A percentile compares a stretch with the other conserved stretches of the same genome.
phyloP scores from a whole-genome alignment of 2,329 filamentous ascomycete genomes.

The Fusarium nygamai region DNA sequence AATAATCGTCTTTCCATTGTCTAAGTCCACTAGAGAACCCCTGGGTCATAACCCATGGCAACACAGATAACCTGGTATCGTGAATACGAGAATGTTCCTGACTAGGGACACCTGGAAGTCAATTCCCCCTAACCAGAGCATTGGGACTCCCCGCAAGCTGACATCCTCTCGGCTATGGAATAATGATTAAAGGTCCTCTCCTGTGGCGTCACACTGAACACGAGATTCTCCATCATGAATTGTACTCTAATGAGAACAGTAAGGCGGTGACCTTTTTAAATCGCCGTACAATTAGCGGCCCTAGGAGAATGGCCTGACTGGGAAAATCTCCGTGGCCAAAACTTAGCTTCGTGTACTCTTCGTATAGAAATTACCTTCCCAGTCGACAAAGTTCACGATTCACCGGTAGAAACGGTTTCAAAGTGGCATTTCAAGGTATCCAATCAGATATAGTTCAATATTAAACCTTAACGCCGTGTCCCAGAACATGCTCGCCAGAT shows the following conservation, averaged over 20 bases:
- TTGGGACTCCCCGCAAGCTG: conserved; percentile 4
- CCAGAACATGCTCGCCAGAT: background rate
- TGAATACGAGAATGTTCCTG: conserved; percentile 33
- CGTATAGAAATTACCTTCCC: conserved; percentile 15
- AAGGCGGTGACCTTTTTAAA: background rate
- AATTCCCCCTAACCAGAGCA: conserved; percentile 3
- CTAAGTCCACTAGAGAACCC: background rate
- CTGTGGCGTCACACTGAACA: conserved; percentile 16
- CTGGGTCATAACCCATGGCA: conserved; percentile 17
- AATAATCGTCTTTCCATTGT: background rate
- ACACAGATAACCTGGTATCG: conserved; percentile 5
- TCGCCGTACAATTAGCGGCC: background rate
- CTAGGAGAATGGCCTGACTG: background rate
- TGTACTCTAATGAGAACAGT: background rate
- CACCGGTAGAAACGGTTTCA: background rate
- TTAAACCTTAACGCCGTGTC: conserved; percentile 12
- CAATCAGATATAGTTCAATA: background rate
- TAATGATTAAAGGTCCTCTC: background rate
- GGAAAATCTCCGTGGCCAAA: background rate
- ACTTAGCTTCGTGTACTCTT: background rate
- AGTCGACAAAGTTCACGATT: background rate
- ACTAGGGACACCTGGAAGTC: conserved; percentile 10
- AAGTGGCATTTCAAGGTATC: background rate
- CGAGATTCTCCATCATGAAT: background rate
- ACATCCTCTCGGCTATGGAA: background rate